Base-by-base conservation (phyloP, 495 filamentous ascomycete species). In the Penicillium argentinense region DNA sequence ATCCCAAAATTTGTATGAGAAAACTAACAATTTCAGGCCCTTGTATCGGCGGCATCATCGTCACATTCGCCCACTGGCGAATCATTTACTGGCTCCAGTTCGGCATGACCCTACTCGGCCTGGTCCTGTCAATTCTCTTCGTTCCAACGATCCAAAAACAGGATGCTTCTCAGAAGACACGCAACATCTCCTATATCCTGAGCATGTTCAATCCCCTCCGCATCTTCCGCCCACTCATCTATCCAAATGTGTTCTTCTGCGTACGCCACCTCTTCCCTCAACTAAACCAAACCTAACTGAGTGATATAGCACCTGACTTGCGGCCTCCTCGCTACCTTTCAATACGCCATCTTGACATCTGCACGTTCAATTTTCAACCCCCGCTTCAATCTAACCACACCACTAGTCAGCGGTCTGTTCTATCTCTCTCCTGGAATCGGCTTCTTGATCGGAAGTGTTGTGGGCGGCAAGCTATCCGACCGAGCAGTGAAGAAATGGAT, bases 341-440 rank as follows among this genome's bases (percentile, higher is more conserved):
- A 85, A 79, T 90, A 88, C 57, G 73, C 70, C 17, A 67, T 88
- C 14, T 76, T 89, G 18, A 88, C 85, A 14, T 85, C 85, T 14
- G 86, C 85, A 51, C 83, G 85, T 39, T 81, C 84, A 54, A 80
- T 88, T 19, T 72, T 91, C 29, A 88, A 88, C 58, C 85, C 85
- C 2, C 78, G 85, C 14, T 90, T 88, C 69, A 54, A 83, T 53
- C 75, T 91, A 8, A 78, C 75, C 17, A 73, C 83, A 4, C 84
- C 85, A 3, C 72, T 89, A n/a, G 76, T 84, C 52, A 74, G 73
- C 30, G 86, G 85, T 3, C 76, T 91, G 11, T 89, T 91, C 71
- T 91, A 88, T 57, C 81, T 91, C 19, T 82, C 87, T 1, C 87
- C 87, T 0, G 85, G 85, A 13, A 74, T 74, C 29, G 87, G 86